Evolutionary conservation across 2,329 filamentous ascomycete genomes (phyloP), one percentile per base, ranked within the genome.

Genomic region (Fusarium beomiforme): DNA sequence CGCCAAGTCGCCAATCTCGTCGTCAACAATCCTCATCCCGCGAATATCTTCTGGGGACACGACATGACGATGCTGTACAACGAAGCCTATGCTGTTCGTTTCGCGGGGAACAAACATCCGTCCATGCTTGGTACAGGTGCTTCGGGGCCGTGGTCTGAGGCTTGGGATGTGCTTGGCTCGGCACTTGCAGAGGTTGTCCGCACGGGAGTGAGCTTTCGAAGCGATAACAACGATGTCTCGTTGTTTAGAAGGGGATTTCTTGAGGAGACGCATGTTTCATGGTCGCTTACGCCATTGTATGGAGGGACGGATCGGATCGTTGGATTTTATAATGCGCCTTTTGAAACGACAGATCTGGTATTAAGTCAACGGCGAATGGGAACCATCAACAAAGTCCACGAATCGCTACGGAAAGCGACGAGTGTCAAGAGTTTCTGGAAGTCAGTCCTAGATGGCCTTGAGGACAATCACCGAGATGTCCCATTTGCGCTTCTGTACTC

Each of bases 11-110:
- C 78, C 17, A 82, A 83, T 23, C 73, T 84, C 0, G 76, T 79
- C 39, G 80, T 83, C 72, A 68, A 61, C 13, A 82, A 83, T 44
- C 80, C 79, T 0, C 76, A 79, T 31, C 86, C 86, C 1, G 83
- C 84, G 5, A 86, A 85, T 4, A 84, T 89, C 79, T 90, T 90
- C 73, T 90, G 89, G 88, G 89, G 89, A 3, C 83, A 82, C 19
- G 88, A 91, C 34, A 80, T 90, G 53, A 86, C 90, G 6, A 87
- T 88, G 56, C 85, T 91, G 6, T 91, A 91, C 78, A 91, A 91
- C 61, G 89, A 91, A 75, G 85, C 88, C 0, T 91, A 82, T 37
- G 79, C 90, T 50, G 78, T 81, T 42, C 77, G 86, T 41, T 83
- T 91, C 8, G 88, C 89, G 11, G 89, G 89, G 6, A 86, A 89